Base-by-base conservation (phyloP, 306 rosid species). In the Rosa chinensis region DNA sequence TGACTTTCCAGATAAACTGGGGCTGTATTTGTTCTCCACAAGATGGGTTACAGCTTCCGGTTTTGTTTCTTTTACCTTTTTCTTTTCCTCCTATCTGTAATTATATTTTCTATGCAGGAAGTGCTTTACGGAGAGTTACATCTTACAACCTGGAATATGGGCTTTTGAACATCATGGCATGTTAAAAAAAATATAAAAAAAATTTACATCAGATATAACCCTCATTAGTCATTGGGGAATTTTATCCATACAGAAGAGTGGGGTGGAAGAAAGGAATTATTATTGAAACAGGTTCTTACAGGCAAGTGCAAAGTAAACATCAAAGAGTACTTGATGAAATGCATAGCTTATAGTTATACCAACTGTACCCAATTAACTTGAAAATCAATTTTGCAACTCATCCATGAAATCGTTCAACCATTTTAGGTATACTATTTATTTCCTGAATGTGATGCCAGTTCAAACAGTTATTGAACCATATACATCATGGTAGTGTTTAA, bases 251-350 rank as follows among this genome's bases (percentile, higher is more conserved):
- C 45, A 18, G 71, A 67, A 78, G 68, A 67, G 39, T 53, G 53
- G 6, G 39, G 23, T 17, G 18, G 66, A 73, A 82, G 85, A 73
- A 82, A 77, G 62, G 82, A 73, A 82, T 78, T 72, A 66, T 45
- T 35, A 25, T 62, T 62, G 28, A 21, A 40, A 28, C 77, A 59
- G 20, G 52, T 59, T 55, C 71, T 75, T 11, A 44, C n/a, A 44
- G 23, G 66, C 45, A 58, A 35, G 20, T 50, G 80, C 32, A 20
- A 32, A 6, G 52, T n/a, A 37, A 42, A 64, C 75, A 32, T 62
- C 53, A 16, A 0, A 64, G 42, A 59, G 71, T 14, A 1, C 13
- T 67, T 40, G 48, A 67, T 67, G 49, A 67, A 67, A 67, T 18
- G 72, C 47, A 67, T 37, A 39, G 17, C 7, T 20, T 69, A 10